Evolutionary conservation across 768 basidiomycete species (phyloP), one percentile per base, ranked within the genome.

Genomic region (Russula sp.): DNA sequence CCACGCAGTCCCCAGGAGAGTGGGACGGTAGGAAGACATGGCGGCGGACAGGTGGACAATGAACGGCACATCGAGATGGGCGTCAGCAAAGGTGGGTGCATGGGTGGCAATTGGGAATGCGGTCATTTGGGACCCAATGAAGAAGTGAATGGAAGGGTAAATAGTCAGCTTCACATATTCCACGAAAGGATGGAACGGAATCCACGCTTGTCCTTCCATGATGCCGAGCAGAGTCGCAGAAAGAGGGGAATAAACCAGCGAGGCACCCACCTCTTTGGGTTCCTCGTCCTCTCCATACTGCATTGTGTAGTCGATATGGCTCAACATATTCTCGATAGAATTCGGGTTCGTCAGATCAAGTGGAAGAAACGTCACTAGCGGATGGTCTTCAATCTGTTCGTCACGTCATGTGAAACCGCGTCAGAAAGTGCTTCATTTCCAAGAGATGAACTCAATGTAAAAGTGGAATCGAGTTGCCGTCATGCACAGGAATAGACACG

Each of bases 211-310:
- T 49, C 52, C 32, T 29, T 29, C 50, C 51, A 29, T 43, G 52
- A 58, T 25, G 46, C 38, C 32, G 51, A 34, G 39, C 51, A 53
- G 7, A 54, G 35, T 51, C 51, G 53, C 58, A 46, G 53, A 34
- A 50, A 48, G 38, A 47, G 52, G 47, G 49, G 58, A 42, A 57
- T 11, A 46, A 52, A 59, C 36, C 42, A 20, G 49, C 35, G 22
- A 47, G 59, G 41, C 22, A 64, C 78, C 60, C 69, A 89, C 90
- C 84, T 92, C 92, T 78, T 88, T 93, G 16, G 96, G 95, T 70
- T 99, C 96, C 72, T 99, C 96, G 61, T 95, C 93, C 76, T 98
- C 96, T 38, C 96, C 96, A 69, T 97, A 99, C 72, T 99, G 97
- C 86, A 99, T 94, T 60, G 93, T 89, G 69, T 93, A 96, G 76